These are phyloP conservation scores for Sparassis latifolia DNA, from an alignment of 1,284 basidiomycete genomes.

Conservation along the genomic window DNA sequence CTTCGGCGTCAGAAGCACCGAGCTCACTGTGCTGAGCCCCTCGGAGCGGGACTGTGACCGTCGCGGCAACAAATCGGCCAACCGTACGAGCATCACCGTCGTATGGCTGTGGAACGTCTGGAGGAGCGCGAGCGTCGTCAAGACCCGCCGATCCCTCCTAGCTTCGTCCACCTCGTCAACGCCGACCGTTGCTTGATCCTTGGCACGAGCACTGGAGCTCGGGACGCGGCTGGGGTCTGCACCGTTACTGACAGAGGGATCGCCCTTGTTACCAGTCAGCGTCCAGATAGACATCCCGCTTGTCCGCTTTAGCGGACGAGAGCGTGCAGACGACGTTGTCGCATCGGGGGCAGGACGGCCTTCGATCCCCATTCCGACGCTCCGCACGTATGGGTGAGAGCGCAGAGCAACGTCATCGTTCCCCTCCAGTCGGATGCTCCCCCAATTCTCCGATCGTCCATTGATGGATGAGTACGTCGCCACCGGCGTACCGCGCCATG, in stretches of 20 bases:
- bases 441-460: constrained; percentile 42
- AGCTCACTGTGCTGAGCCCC: constrained; percentile 17
- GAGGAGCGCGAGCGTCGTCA: constrained; percentile 61
- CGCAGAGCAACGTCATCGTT: constrained; percentile 41
- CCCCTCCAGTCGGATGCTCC: constrained; percentile 50
- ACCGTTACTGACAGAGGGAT: constrained; percentile 2
- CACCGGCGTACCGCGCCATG: constrained; percentile 47
- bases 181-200: constrained; percentile 16
- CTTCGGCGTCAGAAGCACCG: constrained; percentile 40
- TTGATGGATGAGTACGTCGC: constrained; percentile 40
- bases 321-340: constrained; percentile 7
- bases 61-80: constrained; percentile 39
- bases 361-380: constrained; percentile 65
- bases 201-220: constrained; percentile 6
- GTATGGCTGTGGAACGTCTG: constrained; percentile 71
- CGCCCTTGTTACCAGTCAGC: constrained; percentile 11
- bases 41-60: constrained; percentile 12
- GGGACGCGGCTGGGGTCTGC: constrained; percentile 5
- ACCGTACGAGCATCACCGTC: constrained; percentile 53
- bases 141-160: constrained; percentile 37
- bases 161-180: constrained; percentile 21
- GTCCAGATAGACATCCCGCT: constrained; percentile 24
- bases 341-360: constrained; percentile 28
- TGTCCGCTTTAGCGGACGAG: constrained; percentile 15
- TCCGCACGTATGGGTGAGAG: constrained; percentile 38